Percentiles rank a stretch among this genome's conserved stretches.
Conservation (phyloP, 2,329 filamentous ascomycete genomes). For the Paracoccidioides brasiliensis region DNA sequence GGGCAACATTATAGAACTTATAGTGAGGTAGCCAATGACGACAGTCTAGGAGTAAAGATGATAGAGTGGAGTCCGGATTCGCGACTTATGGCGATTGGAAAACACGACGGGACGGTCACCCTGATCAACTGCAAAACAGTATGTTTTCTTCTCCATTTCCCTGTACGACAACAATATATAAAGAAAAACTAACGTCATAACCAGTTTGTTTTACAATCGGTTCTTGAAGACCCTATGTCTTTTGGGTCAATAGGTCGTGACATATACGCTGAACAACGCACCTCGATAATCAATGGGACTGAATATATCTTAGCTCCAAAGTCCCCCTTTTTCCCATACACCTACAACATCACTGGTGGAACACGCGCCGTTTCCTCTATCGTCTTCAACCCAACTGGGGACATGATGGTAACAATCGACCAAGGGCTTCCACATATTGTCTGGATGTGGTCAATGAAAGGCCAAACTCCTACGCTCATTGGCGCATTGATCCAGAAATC, state of each 20-base stretch:
- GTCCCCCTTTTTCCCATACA: slow-evolving; percentile 23
- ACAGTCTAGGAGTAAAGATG: slow-evolving; percentile 38
- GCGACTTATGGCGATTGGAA: slow-evolving; percentile 37
- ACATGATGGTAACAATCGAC: slow-evolving; percentile 27
- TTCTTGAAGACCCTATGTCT: slow-evolving; percentile 23
- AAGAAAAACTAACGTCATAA: not conserved
- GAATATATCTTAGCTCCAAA: slow-evolving; percentile 27
- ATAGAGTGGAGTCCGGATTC: slow-evolving; percentile 42
- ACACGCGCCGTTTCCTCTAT: slow-evolving; percentile 27
- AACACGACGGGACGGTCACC: slow-evolving; percentile 38
- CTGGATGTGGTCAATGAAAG: slow-evolving; percentile 32
- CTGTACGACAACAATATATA: not conserved
- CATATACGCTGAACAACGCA: slow-evolving; percentile 24
- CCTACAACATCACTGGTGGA: slow-evolving; percentile 18
- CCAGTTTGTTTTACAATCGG: slow-evolving; percentile 18
- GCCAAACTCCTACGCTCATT: slow-evolving; percentile 13
- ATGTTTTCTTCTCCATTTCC: slow-evolving; percentile 6
- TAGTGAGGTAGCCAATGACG: slow-evolving; percentile 26
- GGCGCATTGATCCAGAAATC: slow-evolving; percentile 33
- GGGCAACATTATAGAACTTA: slow-evolving; percentile 45
- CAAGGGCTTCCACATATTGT: slow-evolving; percentile 31
- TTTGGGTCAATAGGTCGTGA: slow-evolving; percentile 20
- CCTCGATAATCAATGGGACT: slow-evolving; percentile 18
- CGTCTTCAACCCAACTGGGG: slow-evolving; percentile 27
- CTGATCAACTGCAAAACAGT: slow-evolving; percentile 34